Conservation (phyloP, 331 rosid species). For the Pyrus hybrid region DNA sequence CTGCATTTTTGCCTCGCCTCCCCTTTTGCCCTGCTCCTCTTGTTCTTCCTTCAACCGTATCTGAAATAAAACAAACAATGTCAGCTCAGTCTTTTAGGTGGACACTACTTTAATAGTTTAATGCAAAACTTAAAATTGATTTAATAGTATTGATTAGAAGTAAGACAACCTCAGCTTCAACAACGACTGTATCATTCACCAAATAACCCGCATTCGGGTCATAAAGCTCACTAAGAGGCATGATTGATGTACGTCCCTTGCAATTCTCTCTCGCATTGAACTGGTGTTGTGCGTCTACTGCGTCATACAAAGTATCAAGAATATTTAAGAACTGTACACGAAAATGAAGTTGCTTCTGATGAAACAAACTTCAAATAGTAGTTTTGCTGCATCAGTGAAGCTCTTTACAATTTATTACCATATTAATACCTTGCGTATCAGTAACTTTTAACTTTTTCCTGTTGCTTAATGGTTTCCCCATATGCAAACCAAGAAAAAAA, state of each 20-base stretch:
- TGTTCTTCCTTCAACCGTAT: conserved; percentile 63
- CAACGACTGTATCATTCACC: conserved; percentile 47
- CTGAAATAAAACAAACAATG: conserved; percentile 25
- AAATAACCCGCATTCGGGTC: conserved; percentile 62
- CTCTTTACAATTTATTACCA: no score
- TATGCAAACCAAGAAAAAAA: no score
- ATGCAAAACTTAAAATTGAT: neutral
- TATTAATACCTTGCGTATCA: no score
- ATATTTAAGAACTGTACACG: no score
- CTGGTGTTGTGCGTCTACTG: no score
- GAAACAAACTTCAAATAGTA: no score
- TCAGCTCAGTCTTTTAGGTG: neutral
- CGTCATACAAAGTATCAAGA: neutral
- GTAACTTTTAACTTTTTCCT: no score
- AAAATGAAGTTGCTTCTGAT: no score
- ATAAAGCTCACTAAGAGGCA: conserved; percentile 65
- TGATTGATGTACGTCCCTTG: conserved; percentile 56
- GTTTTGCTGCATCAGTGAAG: no score
- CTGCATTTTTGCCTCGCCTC: conserved; percentile 45
- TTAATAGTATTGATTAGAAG: neutral
- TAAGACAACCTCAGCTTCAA: conserved; percentile 61
- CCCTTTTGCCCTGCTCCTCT: conserved; percentile 55
- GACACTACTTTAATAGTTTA: no score
- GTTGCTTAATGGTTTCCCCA: no score
- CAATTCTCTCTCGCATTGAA: conserved; percentile 51